These are phyloP conservation scores for Obelidium mucronatum DNA, from an alignment of 192 early-diverging fungal species.

Conservation along the genomic window DNA sequence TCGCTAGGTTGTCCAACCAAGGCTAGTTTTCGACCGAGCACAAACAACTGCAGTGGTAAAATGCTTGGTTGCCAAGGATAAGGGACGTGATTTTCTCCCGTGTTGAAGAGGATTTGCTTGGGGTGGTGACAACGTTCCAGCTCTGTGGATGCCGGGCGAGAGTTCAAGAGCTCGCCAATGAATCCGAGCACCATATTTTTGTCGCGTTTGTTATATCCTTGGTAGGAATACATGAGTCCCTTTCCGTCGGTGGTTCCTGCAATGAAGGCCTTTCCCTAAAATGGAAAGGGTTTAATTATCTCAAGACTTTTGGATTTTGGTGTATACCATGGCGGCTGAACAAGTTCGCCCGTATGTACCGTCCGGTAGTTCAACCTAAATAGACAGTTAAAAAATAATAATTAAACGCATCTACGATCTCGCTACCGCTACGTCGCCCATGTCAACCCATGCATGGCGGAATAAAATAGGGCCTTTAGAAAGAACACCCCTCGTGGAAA, in stretches of 20 bases:
- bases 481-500: neutral
- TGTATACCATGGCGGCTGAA: constrained; percentile 40
- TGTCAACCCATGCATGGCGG: constrained; percentile 54
- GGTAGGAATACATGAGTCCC: constrained; percentile 33
- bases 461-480: constrained; percentile 17
- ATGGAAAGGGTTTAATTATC: neutral
- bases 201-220: constrained; percentile 31
- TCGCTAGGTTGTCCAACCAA: constrained; percentile 64
- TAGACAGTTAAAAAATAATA: neutral
- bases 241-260: constrained; percentile 68
- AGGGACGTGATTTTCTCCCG: constrained; percentile 47
- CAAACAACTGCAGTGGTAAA: constrained; percentile 61
- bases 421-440: constrained; percentile 37
- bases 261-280: constrained; percentile 51
- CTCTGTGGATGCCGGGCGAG: constrained; percentile 22
- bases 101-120: constrained; percentile 64
- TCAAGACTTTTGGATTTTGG: neutral
- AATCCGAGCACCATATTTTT: constrained; percentile 29
- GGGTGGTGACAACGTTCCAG: constrained; percentile 60
- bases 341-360: constrained; percentile 38
- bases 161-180: constrained; percentile 12
- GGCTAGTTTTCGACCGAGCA: constrained; percentile 51
- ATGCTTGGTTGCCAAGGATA: constrained; percentile 59
- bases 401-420: neutral
- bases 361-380: constrained; percentile 28